Percentiles rank a stretch among this genome's conserved stretches.
Evolutionary conservation across 2,329 filamentous ascomycete genomes (phyloP).

Genomic region (Neofusicoccum cordaticola): DNA sequence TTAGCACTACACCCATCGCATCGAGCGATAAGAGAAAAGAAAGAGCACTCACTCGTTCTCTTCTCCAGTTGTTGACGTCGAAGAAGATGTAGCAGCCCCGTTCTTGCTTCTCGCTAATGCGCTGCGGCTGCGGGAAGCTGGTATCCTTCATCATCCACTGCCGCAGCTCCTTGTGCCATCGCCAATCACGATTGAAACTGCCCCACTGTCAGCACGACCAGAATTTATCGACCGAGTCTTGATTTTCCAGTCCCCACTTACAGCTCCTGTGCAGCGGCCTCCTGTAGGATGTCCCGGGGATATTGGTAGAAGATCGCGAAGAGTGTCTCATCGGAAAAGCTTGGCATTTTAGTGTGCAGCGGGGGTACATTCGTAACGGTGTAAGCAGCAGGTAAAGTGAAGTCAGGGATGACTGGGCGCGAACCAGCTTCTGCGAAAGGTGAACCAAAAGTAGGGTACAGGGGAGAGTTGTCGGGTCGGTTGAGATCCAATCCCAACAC

Average conservation of each 20-base stretch:
- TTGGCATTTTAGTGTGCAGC: slow-evolving; percentile 56
- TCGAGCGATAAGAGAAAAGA: neutral
- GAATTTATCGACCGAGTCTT: neutral
- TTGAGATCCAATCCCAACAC: slow-evolving; percentile 63
- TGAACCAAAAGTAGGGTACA: slow-evolving; percentile 63
- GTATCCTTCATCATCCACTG: slow-evolving; percentile 57
- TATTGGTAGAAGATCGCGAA: slow-evolving; percentile 70
- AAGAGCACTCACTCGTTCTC: slow-evolving; percentile 44
- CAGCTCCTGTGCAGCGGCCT: slow-evolving; percentile 63
- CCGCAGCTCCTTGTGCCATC: slow-evolving; percentile 53
- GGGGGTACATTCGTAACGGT: slow-evolving; percentile 65
- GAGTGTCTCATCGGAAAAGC: slow-evolving; percentile 63
- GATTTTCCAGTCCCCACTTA: slow-evolving; percentile 25
- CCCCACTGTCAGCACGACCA: neutral
- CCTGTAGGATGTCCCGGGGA: slow-evolving; percentile 64
- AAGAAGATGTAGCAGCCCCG: slow-evolving; percentile 56
- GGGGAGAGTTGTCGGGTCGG: slow-evolving; percentile 55
- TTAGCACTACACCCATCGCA: slow-evolving; percentile 20
- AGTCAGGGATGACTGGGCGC: slow-evolving; percentile 60
- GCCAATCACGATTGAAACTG: slow-evolving; percentile 48
- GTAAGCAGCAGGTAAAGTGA: slow-evolving; percentile 62
- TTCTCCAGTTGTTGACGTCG: slow-evolving; percentile 52
- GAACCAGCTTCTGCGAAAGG: slow-evolving; percentile 60
- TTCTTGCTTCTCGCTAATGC: slow-evolving; percentile 47
- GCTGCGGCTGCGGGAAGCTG: slow-evolving; percentile 42